Conservation (phyloP, 805 yeast species). For the Metschnikowia lunata region DNA sequence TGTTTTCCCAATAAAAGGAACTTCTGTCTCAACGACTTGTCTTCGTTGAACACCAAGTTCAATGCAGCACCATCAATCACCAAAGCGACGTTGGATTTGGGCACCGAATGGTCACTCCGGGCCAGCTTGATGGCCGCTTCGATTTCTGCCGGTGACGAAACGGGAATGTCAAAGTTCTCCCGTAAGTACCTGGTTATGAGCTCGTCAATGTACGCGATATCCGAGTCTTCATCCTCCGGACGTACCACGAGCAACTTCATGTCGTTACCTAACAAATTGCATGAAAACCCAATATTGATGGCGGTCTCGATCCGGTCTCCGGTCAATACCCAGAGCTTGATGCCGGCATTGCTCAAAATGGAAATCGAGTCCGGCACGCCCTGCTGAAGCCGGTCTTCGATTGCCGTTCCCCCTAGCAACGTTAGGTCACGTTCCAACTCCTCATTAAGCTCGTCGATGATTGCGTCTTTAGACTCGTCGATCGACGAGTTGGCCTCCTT, state of each 20-base stretch:
- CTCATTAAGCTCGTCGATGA: slow-evolving; percentile 50
- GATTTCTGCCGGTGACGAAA: slow-evolving; percentile 34
- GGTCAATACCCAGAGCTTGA: slow-evolving; percentile 78
- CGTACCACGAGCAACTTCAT: slow-evolving; percentile 68
- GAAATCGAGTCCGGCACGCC: slow-evolving; percentile 77
- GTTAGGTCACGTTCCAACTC: slow-evolving; percentile 55
- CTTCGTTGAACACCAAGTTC: slow-evolving; percentile 43
- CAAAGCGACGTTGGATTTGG: slow-evolving; percentile 62
- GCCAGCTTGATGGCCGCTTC: slow-evolving; percentile 52
- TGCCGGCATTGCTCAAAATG: slow-evolving; percentile 63
- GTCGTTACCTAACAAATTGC: slow-evolving; percentile 61
- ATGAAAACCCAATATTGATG: slow-evolving; percentile 75
- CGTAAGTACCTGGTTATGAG: slow-evolving; percentile 45
- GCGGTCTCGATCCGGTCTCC: slow-evolving; percentile 85
- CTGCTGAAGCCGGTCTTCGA: slow-evolving; percentile 72
- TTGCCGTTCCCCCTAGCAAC: slow-evolving; percentile 75
- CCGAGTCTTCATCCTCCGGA: slow-evolving; percentile 37
- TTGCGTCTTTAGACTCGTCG: slow-evolving; percentile 53
- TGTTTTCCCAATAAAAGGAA: slow-evolving; percentile 72
- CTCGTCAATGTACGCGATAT: slow-evolving; percentile 29
- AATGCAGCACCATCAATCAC: slow-evolving; percentile 81
- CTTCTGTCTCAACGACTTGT: slow-evolving; percentile 35
- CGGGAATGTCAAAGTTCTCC: slow-evolving; percentile 49
- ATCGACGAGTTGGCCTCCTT: slow-evolving; percentile 55
- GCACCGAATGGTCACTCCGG: slow-evolving; percentile 57